Base-by-base conservation (phyloP, 257 asterid genomes). In the Rhazya stricta region DNA sequence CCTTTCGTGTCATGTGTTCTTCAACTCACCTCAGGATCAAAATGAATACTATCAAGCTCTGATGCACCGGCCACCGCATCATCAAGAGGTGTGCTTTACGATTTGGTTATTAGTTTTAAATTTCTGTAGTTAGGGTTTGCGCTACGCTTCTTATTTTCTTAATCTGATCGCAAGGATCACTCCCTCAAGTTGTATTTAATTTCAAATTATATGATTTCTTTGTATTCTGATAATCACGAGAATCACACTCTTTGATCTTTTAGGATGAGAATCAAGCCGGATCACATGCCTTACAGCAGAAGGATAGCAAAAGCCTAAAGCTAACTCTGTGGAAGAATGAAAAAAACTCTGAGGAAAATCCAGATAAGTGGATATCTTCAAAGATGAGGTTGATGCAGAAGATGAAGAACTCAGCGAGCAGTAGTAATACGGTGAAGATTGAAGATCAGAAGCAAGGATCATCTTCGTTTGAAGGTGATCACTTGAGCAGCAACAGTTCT, bases 361-460 rank as follows among this genome's bases (percentile, higher is more conserved):
- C 76, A n/a, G 79, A 70, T 10, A 88, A 86, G 79, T 86, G 89
- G 92, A 81, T 88, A 88, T 83, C 96, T 68, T 84, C 96, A 16
- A 87, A 92, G 90, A 88, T 83, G 93, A 88, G 87, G 78, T 41
- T 86, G 86, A 85, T 83, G 91, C 83, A 85, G 43, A 91, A 93
- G 73, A 78, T 75, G 81, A 84, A 78, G 80, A 79, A 82, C 42
- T 54, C 69, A 0, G 62, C 68, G 2, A 71, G 9, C 45, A n/a
- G 25, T 53, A 42, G 43, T 37, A 41, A 29, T 21, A 41, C 25
- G 12, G 18, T 45, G 50, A 82, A 84, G 79, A 3, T 71, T 18
- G 83, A 84, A 67, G 81, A 84, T 79, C 84, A 79, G 46, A 73
- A 80, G 74, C 83, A 75, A 43, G 69, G 72, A 75, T 77, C 88